phyloP scores from a whole-genome alignment of 2,329 filamentous ascomycete genomes.

The Alternaria conjuncta region DNA sequence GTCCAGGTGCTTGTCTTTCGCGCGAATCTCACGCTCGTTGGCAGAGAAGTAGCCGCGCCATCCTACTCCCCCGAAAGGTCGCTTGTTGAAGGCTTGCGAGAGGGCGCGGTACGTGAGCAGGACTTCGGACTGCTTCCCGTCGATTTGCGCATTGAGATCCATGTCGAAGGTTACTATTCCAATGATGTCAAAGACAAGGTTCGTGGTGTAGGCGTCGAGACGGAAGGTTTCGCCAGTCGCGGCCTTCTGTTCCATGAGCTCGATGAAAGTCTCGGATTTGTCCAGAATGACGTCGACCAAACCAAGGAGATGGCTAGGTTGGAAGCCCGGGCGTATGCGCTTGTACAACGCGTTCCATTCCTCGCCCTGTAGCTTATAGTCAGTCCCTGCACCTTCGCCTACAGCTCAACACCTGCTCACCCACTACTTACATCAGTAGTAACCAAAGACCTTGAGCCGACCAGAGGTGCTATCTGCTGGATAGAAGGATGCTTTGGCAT shows the following conservation, averaged over 20 bases:
- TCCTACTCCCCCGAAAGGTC: constrained; percentile 13
- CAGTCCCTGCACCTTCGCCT: not conserved
- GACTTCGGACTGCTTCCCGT: constrained; percentile 18
- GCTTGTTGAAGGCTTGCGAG: constrained; percentile 24
- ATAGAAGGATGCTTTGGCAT: constrained; percentile 27
- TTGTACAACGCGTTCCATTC: constrained; percentile 7
- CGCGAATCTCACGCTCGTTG: constrained; percentile 21
- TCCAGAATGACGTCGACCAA: constrained; percentile 33
- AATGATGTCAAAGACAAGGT: constrained; percentile 30
- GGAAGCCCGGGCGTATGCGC: constrained; percentile 22
- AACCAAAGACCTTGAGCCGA: constrained; percentile 23
- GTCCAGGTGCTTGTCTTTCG: constrained; percentile 17
- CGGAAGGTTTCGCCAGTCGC: constrained; percentile 10
- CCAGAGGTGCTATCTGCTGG: constrained; percentile 18
- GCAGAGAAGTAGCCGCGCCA: constrained; percentile 22
- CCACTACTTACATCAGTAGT: constrained; percentile 23
- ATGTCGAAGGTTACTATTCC: constrained; percentile 26
- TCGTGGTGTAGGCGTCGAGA: constrained; percentile 21
- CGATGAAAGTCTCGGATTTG: constrained; percentile 30
- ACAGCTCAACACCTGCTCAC: not conserved
- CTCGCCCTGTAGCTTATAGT: not conserved
- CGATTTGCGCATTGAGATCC: constrained; percentile 23
- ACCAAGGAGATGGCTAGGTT: constrained; percentile 18
- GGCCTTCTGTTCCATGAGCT: constrained; percentile 24
- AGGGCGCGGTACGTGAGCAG: constrained; percentile 24